Base-by-base conservation (phyloP, 2,329 filamentous ascomycete genomes). In the Saccharata proteae region DNA sequence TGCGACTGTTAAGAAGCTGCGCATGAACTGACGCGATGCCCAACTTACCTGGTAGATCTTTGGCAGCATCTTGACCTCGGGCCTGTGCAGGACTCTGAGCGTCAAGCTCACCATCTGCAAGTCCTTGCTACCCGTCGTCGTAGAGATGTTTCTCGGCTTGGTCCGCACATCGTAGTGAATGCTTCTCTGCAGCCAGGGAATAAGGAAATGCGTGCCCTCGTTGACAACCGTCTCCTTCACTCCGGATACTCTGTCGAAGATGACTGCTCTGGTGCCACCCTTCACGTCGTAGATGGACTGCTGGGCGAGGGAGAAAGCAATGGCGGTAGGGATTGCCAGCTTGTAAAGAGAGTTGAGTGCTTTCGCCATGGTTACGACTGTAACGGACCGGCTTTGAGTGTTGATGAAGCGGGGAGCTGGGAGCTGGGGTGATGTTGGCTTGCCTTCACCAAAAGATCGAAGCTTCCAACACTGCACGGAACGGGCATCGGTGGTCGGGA, bases 51-150 rank as follows among this genome's bases (percentile, higher is more conserved):
- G 90, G 69, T 98, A 98, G 52, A 98, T 98, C 67, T 88, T 93
- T 38, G 90, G 92, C 53, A 98, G 67, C 48, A 78, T 74, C 67
- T 83, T 76, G 48, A 98, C 88, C 35, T 93, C 88, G 5, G 92
- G 90, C 47, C 92, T 73, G 64, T 96, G 88, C 58, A 98, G 63
- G 42, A 98, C 90, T 60, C 90, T 74, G 55, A 98, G 71, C 32
- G 90, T 98, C 69, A 98, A 71, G 71, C 85, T 94, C 52, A 98
- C 90, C 90, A 98, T 98, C 68, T 98, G 90, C 69, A 98, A 62
- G 65, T 98, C 90, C 74, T 98, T 98, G 71, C 80, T 88, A 37
- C 90, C 90, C 9, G 90, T 98, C 15, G 90, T 98, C 16, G 90
- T 98, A 44, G 81, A 83, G 57, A 98, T 96, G 59, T 93, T 96